Conservation (phyloP, 2,329 filamentous ascomycete species). For the Aquanectria penicillioides region DNA sequence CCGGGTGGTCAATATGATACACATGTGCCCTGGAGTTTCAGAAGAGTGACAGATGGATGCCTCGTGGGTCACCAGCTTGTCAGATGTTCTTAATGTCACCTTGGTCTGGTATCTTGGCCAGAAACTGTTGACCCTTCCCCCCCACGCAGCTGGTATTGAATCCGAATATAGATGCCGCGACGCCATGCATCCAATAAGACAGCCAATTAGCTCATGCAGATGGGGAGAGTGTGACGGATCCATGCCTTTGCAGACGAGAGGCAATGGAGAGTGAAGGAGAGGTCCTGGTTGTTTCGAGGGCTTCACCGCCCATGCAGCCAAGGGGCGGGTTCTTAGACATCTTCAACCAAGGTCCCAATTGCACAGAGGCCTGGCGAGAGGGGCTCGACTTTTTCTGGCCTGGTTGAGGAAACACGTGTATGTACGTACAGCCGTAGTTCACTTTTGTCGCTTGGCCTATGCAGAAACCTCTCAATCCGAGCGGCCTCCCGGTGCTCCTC, state of each 20-base stretch:
- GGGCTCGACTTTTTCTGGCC: background rate
- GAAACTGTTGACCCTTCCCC: background rate
- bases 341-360: slow-evolving; percentile 15
- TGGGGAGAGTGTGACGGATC: background rate
- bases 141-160: background rate
- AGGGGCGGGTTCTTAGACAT: slow-evolving; percentile 21
- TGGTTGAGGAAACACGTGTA: slow-evolving; percentile 6
- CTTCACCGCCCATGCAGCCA: slow-evolving; percentile 32
- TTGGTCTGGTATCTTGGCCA: background rate
- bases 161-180: background rate
- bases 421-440: background rate
- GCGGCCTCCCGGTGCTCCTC: too few relatives aligned
- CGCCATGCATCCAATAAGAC: background rate
- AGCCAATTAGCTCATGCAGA: slow-evolving; percentile 1
- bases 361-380: background rate
- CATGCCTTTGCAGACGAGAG: slow-evolving; percentile 4
- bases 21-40: background rate
- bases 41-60: background rate
- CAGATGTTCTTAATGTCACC: background rate
- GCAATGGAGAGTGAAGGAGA: background rate
- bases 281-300: slow-evolving; percentile 2
- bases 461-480: background rate
- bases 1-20: background rate
- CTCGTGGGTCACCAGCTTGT: background rate
- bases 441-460: background rate